A percentile compares a stretch with the other conserved stretches of the same genome.
These are phyloP conservation scores for Quercus dentata DNA, from an alignment of 306 rosid genomes.

Conservation along the genomic window DNA sequence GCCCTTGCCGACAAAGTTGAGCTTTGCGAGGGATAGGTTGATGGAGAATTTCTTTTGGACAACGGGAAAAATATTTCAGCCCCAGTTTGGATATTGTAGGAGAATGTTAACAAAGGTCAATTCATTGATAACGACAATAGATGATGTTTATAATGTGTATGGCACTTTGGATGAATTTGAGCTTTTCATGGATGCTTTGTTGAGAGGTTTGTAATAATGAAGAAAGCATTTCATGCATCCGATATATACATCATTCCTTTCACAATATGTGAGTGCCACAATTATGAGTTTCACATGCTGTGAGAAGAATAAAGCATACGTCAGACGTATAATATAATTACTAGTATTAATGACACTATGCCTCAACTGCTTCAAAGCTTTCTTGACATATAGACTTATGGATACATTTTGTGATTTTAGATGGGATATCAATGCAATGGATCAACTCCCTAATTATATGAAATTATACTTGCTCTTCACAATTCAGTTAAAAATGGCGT, in stretches of 20 bases:
- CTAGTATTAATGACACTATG: too few species aligned
- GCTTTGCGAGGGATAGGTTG: slow-evolving; percentile 18
- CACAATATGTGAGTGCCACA: too few species aligned
- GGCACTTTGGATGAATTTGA: background rate
- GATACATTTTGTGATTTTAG: background rate
- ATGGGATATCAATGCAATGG: too few species aligned
- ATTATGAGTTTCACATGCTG: too few species aligned
- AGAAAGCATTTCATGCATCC: too few species aligned
- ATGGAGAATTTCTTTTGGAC: slow-evolving; percentile 15
- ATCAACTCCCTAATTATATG: too few species aligned
- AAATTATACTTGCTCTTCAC: too few species aligned
- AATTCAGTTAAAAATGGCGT: too few species aligned
- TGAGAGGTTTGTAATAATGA: background rate
- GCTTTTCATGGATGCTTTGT: background rate
- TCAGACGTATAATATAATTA: too few species aligned
- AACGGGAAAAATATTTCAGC: background rate
- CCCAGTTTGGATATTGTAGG: background rate
- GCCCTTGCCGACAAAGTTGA: background rate
- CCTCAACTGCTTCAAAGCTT: background rate
- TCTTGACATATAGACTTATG: background rate
- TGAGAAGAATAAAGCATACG: too few species aligned
- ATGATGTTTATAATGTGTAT: background rate
- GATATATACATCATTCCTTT: too few species aligned
- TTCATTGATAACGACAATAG: background rate
- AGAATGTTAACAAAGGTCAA: background rate